Conservation (phyloP, 148 eudicot genomes). For the Rhododendron kiyosumense region DNA sequence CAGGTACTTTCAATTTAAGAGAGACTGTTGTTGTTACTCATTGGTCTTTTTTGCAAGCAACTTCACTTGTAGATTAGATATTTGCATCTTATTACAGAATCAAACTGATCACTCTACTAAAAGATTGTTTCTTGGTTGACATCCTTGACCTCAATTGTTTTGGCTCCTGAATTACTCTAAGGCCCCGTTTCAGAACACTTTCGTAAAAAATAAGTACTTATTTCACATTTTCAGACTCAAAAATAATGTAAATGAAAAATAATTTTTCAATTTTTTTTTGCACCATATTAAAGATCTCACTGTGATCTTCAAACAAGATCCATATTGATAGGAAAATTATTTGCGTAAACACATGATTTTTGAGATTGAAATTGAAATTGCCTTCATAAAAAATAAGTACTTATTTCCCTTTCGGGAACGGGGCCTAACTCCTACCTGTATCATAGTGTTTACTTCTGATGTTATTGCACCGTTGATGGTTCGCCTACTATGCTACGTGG, state of each 20-base stretch:
- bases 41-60: neutral
- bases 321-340: too few relatives aligned
- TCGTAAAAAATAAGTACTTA: too few relatives aligned
- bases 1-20: slow-evolving; percentile 32
- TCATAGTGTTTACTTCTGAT: neutral
- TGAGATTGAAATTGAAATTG: too few relatives aligned
- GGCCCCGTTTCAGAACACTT: too few relatives aligned
- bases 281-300: too few relatives aligned
- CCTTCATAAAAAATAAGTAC: too few relatives aligned
- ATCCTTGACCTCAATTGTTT: neutral
- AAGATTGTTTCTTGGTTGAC: neutral
- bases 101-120: neutral
- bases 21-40: neutral
- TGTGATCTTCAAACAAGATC: too few relatives aligned
- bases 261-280: too few relatives aligned
- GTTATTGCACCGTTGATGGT: neutral
- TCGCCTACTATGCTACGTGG: neutral
- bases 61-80: neutral
- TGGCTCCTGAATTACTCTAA: neutral
- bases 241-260: too few relatives aligned
- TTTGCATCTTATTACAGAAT: neutral
- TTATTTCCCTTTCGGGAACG: too few relatives aligned
- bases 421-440: neutral
- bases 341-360: too few relatives aligned
- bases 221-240: too few relatives aligned